Percentiles rank a stretch among this genome's conserved stretches.
Evolutionary conservation across 2,329 filamentous ascomycete species (phyloP).

Genomic region (Stachybotrys elegans): DNA sequence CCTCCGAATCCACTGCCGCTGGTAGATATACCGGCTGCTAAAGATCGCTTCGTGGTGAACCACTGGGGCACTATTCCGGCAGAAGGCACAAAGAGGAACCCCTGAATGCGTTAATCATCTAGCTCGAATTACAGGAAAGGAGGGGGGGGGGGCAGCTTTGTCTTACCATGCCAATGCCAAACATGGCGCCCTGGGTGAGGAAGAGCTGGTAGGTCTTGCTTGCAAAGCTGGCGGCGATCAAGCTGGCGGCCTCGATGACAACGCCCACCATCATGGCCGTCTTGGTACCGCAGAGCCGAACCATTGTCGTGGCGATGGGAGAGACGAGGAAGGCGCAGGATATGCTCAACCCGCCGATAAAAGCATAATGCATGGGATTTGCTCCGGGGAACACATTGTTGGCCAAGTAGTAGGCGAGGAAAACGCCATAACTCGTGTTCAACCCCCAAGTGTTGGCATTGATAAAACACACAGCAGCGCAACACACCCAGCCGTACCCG

Average conservation of each 20-base stretch:
- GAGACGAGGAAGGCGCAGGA: constrained; percentile 57
- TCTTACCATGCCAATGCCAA: constrained; percentile 76
- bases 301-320: constrained; percentile 59
- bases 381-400: constrained; percentile 58
- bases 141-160: too few relatives aligned
- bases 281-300: constrained; percentile 58
- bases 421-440: constrained; percentile 49
- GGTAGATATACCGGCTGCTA: constrained; percentile 64
- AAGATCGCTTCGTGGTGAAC: constrained; percentile 63
- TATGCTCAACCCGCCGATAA: constrained; percentile 53
- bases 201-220: constrained; percentile 69
- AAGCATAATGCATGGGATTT: constrained; percentile 64
- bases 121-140: too few relatives aligned
- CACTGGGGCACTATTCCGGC: constrained; percentile 68
- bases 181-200: constrained; percentile 68
- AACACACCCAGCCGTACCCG: constrained; percentile 49
- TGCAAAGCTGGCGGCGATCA: constrained; percentile 68
- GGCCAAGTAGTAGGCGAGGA: constrained; percentile 52
- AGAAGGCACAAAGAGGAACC: constrained; percentile 66
- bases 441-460: constrained; percentile 73
- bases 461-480: constrained; percentile 37
- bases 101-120: too few relatives aligned
- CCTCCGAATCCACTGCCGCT: constrained; percentile 74
- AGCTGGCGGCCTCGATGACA: constrained; percentile 55
- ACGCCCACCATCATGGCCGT: constrained; percentile 60